A percentile compares a stretch with the other conserved stretches of the same genome.
These are phyloP conservation scores for Agaricales sp. DNA, from an alignment of 1,284 basidiomycete genomes.

Conservation along the genomic window DNA sequence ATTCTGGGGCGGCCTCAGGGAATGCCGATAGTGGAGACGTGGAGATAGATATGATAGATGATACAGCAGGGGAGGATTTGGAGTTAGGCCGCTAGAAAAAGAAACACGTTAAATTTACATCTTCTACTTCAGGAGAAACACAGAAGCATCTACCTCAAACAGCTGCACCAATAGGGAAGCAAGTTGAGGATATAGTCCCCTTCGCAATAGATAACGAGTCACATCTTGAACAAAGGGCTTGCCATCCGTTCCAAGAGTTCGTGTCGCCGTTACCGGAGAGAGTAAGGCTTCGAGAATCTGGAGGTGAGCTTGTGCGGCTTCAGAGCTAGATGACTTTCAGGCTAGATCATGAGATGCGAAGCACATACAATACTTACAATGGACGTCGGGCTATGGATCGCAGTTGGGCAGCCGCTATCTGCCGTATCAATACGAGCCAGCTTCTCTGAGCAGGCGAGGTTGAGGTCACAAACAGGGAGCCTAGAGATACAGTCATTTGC, in stretches of 20 bases:
- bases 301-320: neutral
- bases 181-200: too few relatives aligned
- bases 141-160: too few relatives aligned
- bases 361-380: slow-evolving; percentile 12
- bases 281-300: neutral
- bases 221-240: slow-evolving; percentile 19
- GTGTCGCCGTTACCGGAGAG: neutral
- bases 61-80: too few relatives aligned
- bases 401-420: slow-evolving; percentile 30
- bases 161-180: too few relatives aligned
- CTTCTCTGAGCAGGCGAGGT: too few relatives aligned
- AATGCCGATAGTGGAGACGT: slow-evolving; percentile 28
- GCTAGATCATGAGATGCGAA: slow-evolving; percentile 2
- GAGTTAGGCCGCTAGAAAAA: too few relatives aligned
- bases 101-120: too few relatives aligned
- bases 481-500: too few relatives aligned
- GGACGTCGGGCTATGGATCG: slow-evolving; percentile 39
- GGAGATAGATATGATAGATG: slow-evolving; percentile 30
- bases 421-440: slow-evolving; percentile 49
- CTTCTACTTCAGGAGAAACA: too few relatives aligned
- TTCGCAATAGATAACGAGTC: too few relatives aligned
- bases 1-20: slow-evolving; percentile 19
- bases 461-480: too few relatives aligned
- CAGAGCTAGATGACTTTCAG: neutral
- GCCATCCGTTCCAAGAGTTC: slow-evolving; percentile 9